Conservation (phyloP, 75 land plant species). For the Azolla pinnata region DNA sequence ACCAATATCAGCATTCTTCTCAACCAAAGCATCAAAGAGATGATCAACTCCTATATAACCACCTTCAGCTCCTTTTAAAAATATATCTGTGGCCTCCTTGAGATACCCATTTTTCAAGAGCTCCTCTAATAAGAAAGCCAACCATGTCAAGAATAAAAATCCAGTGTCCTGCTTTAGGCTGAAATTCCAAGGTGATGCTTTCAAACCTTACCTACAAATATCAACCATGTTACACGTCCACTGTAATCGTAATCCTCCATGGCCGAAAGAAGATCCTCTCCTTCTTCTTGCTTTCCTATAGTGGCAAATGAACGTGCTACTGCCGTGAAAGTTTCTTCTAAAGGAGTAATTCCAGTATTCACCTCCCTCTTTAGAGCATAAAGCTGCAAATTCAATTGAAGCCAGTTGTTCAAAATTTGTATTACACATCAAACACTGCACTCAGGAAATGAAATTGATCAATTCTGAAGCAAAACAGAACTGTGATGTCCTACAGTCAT, state of each 20-base stretch:
- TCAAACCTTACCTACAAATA: conserved; percentile 85
- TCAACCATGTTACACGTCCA: conserved; percentile 76
- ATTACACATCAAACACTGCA: no score
- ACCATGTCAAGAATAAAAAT: background rate
- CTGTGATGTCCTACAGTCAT: background rate
- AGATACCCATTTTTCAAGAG: conserved; percentile 49
- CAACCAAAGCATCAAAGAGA: conserved; percentile 74
- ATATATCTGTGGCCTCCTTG: conserved; percentile 69
- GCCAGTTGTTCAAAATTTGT: no score
- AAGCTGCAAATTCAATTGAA: conserved; percentile 39
- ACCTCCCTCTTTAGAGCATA: conserved; percentile 71
- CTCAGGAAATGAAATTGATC: no score
- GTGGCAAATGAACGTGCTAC: conserved; percentile 67
- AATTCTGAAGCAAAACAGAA: background rate
- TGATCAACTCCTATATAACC: conserved; percentile 80
- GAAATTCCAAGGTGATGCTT: no score
- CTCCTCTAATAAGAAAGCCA: conserved; percentile 47
- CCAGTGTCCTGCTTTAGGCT: no score
- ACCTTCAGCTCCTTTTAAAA: conserved; percentile 82
- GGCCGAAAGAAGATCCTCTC: conserved; percentile 74
- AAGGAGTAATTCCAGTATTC: conserved; percentile 61
- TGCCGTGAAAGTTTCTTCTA: conserved; percentile 88
- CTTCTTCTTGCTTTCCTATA: conserved; percentile 50
- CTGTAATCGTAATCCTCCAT: conserved; percentile 76
- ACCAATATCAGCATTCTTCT: conserved; percentile 77